phyloP scores from a whole-genome alignment of 2,329 filamentous ascomycete genomes.

The Verticillium dahliae region DNA sequence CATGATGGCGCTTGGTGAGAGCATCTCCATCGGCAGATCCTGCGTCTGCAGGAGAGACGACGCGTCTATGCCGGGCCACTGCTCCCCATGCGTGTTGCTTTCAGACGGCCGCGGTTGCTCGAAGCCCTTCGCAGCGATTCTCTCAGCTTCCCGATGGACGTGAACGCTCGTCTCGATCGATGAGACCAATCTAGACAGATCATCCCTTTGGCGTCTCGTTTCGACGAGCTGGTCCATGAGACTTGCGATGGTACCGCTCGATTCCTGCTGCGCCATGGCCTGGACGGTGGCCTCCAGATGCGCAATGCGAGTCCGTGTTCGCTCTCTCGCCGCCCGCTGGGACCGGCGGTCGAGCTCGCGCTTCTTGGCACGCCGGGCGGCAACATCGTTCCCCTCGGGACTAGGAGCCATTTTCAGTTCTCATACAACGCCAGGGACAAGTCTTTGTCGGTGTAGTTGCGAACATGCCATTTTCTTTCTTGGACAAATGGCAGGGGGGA shows the following conservation, averaged over 20 bases:
- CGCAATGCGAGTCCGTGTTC: constrained; percentile 19
- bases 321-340: constrained; percentile 18
- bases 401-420: background rate
- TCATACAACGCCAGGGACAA: background rate
- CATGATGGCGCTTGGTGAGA: background rate
- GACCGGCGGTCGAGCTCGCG: constrained; percentile 20
- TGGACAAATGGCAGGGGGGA: too few relatives aligned
- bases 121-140: background rate
- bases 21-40: background rate
- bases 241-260: constrained; percentile 12
- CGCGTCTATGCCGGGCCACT: background rate
- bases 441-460: background rate
- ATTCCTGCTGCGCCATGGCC: constrained; percentile 12
- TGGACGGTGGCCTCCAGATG: constrained; percentile 18
- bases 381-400: background rate
- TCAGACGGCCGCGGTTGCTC: background rate
- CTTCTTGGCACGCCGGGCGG: constrained; percentile 14
- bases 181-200: background rate
- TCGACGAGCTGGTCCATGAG: constrained; percentile 15
- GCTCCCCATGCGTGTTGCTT: background rate
- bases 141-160: constrained; percentile 1
- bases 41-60: background rate
- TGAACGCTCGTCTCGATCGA: constrained; percentile 3
- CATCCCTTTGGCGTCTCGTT: constrained; percentile 15
- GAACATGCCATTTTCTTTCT: background rate